Base-by-base conservation (phyloP, 2,329 filamentous ascomycete genomes). In the Dothideomycetes sp. region DNA sequence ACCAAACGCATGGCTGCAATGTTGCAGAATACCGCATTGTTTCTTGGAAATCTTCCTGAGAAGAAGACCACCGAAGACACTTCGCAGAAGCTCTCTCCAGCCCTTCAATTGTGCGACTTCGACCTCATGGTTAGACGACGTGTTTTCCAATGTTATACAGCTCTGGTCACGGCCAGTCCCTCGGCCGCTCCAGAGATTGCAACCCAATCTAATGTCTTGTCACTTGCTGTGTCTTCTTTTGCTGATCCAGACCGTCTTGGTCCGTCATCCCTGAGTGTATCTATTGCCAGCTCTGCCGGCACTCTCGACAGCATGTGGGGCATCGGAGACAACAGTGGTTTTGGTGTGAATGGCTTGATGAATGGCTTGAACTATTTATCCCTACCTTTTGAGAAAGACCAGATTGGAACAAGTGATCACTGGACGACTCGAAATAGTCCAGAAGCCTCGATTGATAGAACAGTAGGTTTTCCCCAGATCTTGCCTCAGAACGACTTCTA, bases 261-360 rank as follows among this genome's bases (percentile, higher is more conserved):
- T 0, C 80, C 84, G 12, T 89, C 78, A 52, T 89, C 87, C 2
- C 61, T 96, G 33, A 94, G 89, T 54, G 83, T 85, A 11, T 86
- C 88, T 0, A 95, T 98, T 53, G 89, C 89, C 13, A 91, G 82
- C 50, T 84, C 88, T 12, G 84, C 87, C 1, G 86, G 84, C 5
- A 83, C 79, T 3, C 95, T 96, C 54, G 91, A 98, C 53, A 88
- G 80, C 1, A 77, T 98, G 27, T 98, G 91, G 91, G 89, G 96
- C 47, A 76, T 94, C 5, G 83, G 80, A 7, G 91, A 98, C 59
- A 96, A 96, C 55, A 88, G 81, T 52, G 89, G 88, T 1, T 96
- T 94, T 60, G 91, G 93, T 3, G 81, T 98, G 12, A 94, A 85
- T 8, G 85, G 88, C 1, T 67, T 96, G 16, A 79, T 94, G 1